Evolutionary conservation across 371 early-diverging fungal genomes (phyloP).

Genomic region (Entomophthora muscae): DNA sequence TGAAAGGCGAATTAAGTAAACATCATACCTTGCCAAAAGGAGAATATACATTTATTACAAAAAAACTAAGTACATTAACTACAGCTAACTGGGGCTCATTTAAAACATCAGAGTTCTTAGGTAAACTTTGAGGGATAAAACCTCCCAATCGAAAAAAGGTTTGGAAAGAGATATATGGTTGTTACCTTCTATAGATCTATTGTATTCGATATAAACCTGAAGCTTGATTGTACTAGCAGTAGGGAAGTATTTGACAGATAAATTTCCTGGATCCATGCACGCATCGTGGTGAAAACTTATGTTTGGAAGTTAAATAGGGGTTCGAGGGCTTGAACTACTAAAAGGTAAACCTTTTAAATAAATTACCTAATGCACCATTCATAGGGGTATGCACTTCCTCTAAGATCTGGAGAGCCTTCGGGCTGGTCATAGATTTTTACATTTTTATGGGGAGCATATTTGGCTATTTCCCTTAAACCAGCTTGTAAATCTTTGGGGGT

Average conservation of each 20-base stretch:
- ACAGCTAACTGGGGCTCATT: too few relatives aligned
- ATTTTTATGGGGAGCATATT: not conserved
- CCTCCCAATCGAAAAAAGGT: not conserved
- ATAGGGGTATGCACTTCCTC: not conserved
- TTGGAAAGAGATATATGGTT: not conserved
- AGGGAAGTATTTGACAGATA: not conserved
- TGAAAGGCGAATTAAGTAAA: not conserved
- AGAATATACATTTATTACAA: too few relatives aligned
- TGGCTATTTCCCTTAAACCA: not conserved
- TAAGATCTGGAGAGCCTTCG: not conserved
- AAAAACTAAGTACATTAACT: too few relatives aligned
- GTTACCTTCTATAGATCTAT: not conserved
- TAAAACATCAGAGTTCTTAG: not conserved
- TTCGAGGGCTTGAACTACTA: not conserved
- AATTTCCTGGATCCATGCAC: not conserved
- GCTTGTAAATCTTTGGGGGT: not conserved
- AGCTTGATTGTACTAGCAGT: not conserved
- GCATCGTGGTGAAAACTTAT: not conserved
- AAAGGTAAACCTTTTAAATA: not conserved
- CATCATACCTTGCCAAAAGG: too few relatives aligned
- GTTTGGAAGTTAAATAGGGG: not conserved
- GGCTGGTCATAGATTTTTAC: not conserved
- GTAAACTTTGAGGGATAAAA: not conserved
- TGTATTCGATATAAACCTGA: not conserved
- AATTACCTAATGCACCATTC: not conserved